Evolutionary conservation across 805 yeast species (phyloP).

Genomic region (Kluyveromyces wickerhamii): DNA sequence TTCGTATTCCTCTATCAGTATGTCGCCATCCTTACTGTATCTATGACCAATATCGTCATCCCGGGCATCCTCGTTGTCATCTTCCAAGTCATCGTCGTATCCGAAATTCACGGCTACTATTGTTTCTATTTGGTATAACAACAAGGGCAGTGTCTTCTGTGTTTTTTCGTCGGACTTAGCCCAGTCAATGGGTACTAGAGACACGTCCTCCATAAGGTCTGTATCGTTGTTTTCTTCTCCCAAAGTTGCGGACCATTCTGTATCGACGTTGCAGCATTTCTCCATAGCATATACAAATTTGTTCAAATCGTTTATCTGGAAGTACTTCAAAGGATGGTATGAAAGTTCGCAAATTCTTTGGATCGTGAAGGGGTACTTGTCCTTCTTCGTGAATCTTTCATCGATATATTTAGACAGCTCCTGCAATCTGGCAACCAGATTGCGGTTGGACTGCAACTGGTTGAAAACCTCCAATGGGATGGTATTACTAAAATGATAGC

Average conservation of each 20-base stretch:
- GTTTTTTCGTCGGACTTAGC: slow-evolving; percentile 11
- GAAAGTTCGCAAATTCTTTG: slow-evolving; percentile 40
- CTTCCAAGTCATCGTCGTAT: slow-evolving; percentile 27
- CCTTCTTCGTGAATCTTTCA: slow-evolving; percentile 12
- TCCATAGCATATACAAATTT: slow-evolving; percentile 40
- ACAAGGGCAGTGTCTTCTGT: slow-evolving; percentile 15
- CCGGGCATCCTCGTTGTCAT: slow-evolving; percentile 17
- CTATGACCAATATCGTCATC: slow-evolving; percentile 10
- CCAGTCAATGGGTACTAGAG: slow-evolving; percentile 26
- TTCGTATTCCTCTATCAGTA: slow-evolving; percentile 11
- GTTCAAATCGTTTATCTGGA: slow-evolving; percentile 26
- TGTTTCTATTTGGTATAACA: slow-evolving; percentile 25
- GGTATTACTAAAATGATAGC: slow-evolving; percentile 17
- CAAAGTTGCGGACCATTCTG: slow-evolving; percentile 9
- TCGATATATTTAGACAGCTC: slow-evolving; percentile 12
- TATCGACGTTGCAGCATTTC: slow-evolving; percentile 22
- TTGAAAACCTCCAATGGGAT: slow-evolving; percentile 22
- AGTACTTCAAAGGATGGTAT: slow-evolving; percentile 36
- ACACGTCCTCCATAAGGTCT: slow-evolving; percentile 20
- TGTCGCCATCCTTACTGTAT: slow-evolving; percentile 8
- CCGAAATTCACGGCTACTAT: slow-evolving; percentile 28
- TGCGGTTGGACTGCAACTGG: slow-evolving; percentile 3
- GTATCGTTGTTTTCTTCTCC: slow-evolving; percentile 1
- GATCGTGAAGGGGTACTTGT: slow-evolving; percentile 40
- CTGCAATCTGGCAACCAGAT: slow-evolving; percentile 8